These are phyloP conservation scores for Gnomoniopsis sp. DNA, from an alignment of 2,329 filamentous ascomycete species.

Conservation along the genomic window DNA sequence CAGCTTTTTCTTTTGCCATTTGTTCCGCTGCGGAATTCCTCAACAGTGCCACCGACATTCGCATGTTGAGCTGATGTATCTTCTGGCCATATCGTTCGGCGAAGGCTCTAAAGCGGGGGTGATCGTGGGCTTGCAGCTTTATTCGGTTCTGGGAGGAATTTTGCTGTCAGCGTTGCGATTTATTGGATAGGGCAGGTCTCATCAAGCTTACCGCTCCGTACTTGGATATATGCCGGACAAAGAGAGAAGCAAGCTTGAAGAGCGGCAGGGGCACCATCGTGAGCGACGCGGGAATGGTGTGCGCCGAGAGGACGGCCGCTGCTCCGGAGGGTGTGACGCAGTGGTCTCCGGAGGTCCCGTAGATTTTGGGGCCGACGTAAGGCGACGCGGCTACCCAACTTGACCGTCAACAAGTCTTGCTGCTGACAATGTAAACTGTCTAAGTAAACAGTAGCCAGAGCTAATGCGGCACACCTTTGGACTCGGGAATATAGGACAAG, in stretches of 20 bases:
- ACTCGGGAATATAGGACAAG: not conserved
- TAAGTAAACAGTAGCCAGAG: too few species aligned
- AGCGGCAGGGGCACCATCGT: slow-evolving; percentile 63
- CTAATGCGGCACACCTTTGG: not conserved
- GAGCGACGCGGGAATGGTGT: not conserved
- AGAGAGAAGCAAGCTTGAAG: slow-evolving; percentile 64
- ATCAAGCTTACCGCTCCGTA: slow-evolving; percentile 60
- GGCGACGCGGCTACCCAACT: not conserved
- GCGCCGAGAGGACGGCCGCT: not conserved
- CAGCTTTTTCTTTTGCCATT: slow-evolving; percentile 58
- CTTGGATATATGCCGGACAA: slow-evolving; percentile 64
- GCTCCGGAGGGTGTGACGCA: not conserved
- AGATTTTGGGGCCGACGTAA: not conserved
- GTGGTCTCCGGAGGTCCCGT: slow-evolving; percentile 4
- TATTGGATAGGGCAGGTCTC: not conserved
- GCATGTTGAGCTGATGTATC: slow-evolving; percentile 67
- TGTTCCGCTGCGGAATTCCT: slow-evolving; percentile 56
- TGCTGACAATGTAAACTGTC: not conserved
- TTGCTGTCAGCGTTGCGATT: not conserved
- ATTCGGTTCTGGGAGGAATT: slow-evolving; percentile 54
- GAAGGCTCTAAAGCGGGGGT: slow-evolving; percentile 56
- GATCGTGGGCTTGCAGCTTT: slow-evolving; percentile 63
- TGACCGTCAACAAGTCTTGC: not conserved
- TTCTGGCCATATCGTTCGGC: slow-evolving; percentile 60
- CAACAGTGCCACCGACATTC: slow-evolving; percentile 55